Evolutionary conservation across 768 basidiomycete species (phyloP).

Genomic region (Russula foetens): DNA sequence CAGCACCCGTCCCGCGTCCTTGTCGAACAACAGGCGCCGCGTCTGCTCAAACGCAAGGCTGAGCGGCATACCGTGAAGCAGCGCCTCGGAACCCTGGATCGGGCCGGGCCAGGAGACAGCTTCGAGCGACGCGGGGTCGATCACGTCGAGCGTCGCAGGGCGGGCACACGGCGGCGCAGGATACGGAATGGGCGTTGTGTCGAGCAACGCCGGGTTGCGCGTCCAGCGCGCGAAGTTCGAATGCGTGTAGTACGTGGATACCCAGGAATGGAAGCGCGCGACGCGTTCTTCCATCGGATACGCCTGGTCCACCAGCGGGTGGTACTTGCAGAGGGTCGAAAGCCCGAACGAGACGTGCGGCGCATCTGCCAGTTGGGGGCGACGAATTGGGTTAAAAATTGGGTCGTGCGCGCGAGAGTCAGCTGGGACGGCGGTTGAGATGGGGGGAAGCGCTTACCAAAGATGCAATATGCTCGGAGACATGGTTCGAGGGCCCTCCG

Average conservation of each 20-base stretch:
- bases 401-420: background rate
- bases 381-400: background rate
- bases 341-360: constrained; percentile 13
- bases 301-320: constrained; percentile 11
- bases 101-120: constrained; percentile 12
- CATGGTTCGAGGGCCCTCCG: constrained; percentile 3
- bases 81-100: constrained; percentile 16
- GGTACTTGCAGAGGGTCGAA: constrained; percentile 9
- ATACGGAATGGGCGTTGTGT: constrained; percentile 4
- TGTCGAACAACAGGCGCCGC: constrained; percentile 10
- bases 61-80: constrained; percentile 14
- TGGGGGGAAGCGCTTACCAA: background rate
- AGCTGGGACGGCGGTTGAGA: background rate
- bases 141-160: constrained; percentile 16
- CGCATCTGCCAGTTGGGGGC: constrained; percentile 14
- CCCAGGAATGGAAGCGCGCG: constrained; percentile 17
- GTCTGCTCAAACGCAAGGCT: constrained; percentile 8
- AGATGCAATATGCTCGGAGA: constrained; percentile 17
- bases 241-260: constrained; percentile 19
- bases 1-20: constrained; percentile 4
- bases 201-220: constrained; percentile 9
- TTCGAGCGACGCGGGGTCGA: constrained; percentile 3
- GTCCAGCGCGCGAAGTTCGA: background rate
- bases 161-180: constrained; percentile 1
- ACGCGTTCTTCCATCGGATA: constrained; percentile 12